Percentiles rank a stretch among this genome's conserved stretches.
Conservation (phyloP, 345 rosid genomes). For the Populus alba region DNA sequence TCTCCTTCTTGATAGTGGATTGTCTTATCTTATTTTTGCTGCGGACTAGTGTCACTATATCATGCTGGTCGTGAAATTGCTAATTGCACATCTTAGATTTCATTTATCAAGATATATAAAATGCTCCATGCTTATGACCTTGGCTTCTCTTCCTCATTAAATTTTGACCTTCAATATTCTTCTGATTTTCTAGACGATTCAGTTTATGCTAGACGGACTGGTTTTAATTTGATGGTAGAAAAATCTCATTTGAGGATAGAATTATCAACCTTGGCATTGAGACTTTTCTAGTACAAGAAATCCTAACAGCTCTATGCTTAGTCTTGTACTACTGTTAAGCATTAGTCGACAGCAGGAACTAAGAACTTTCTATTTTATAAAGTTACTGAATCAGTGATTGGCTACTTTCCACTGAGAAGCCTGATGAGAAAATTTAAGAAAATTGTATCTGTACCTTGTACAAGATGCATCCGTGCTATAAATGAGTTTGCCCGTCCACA, state of each 20-base stretch:
- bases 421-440: not conserved
- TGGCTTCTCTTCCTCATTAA: not conserved
- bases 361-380: not conserved
- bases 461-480: conserved; percentile 37
- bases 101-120: not conserved
- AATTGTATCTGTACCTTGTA: conserved; percentile 26
- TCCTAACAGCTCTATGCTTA: not conserved
- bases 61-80: not conserved
- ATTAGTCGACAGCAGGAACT: not conserved
- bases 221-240: not conserved
- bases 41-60: not conserved
- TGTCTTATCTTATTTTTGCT: not conserved
- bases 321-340: too few species aligned
- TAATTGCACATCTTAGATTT: not conserved
- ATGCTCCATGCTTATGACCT: not conserved
- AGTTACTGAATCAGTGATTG: not conserved
- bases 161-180: too few species aligned
- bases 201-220: not conserved
- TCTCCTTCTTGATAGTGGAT: not conserved
- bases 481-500: conserved; percentile 26
- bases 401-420: not conserved
- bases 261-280: not conserved
- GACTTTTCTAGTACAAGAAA: not conserved
- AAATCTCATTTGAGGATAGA: not conserved
- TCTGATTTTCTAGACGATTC: not conserved